A percentile compares a stretch with the other conserved stretches of the same genome.
These are phyloP conservation scores for Basipetospora chlamydospora DNA, from an alignment of 2,329 filamentous ascomycete genomes.

Conservation along the genomic window DNA sequence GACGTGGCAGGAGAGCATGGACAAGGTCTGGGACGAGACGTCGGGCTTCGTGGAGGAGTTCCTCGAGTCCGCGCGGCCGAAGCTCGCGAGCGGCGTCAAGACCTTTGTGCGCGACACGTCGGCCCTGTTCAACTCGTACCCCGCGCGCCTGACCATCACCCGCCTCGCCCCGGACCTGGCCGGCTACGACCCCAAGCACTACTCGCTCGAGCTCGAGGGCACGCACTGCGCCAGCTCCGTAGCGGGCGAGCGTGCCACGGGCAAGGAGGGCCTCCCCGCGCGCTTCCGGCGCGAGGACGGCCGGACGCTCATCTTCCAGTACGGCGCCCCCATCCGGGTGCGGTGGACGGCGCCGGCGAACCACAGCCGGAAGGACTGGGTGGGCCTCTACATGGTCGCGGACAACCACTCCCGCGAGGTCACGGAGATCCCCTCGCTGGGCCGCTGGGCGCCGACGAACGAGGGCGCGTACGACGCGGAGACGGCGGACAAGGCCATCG, in stretches of 20 bases:
- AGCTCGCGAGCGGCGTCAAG: conserved; percentile 71
- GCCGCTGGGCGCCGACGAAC: conserved; percentile 77
- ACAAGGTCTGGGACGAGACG: conserved; percentile 74
- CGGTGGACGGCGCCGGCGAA: conserved; percentile 80
- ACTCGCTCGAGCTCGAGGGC: conserved; percentile 61
- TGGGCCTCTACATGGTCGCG: conserved; percentile 89
- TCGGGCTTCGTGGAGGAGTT: conserved; percentile 85
- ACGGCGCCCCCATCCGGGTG: conserved; percentile 78
- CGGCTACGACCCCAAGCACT: conserved; percentile 65
- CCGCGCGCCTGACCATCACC: conserved; percentile 71
- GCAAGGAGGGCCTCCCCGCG: conserved; percentile 58
- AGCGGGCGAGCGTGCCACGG: conserved; percentile 45
- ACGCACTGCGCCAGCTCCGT: conserved; percentile 36
- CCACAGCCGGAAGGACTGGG: conserved; percentile 86
- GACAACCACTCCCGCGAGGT: conserved; percentile 79
- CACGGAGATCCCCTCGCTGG: conserved; percentile 72
- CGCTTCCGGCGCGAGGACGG: conserved; percentile 54
- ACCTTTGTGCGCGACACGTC: conserved; percentile 80
- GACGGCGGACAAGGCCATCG: conserved; percentile 61
- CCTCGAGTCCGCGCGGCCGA: conserved; percentile 70
- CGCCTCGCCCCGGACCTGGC: conserved; percentile 66
- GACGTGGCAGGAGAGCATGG: conserved; percentile 72
- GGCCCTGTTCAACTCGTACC: conserved; percentile 77
- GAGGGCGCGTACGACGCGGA: conserved; percentile 61
- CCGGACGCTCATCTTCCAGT: conserved; percentile 69